phyloP scores from a whole-genome alignment of 1,284 basidiomycete genomes.

The Cutaneotrichosporon cyanovorans region DNA sequence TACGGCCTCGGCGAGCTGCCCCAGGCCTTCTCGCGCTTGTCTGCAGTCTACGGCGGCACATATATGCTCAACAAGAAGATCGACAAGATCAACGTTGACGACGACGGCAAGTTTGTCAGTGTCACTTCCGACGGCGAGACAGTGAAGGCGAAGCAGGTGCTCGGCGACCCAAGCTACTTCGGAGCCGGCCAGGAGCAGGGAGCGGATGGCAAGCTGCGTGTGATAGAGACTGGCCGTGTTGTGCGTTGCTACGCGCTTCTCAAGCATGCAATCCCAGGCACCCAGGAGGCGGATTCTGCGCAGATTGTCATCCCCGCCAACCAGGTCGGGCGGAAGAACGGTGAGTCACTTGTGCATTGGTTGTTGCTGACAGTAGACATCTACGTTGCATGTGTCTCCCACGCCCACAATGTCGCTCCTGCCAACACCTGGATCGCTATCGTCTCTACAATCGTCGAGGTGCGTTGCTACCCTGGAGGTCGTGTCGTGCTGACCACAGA shows the following conservation, averaged over 20 bases:
- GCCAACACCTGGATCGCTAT: conserved; percentile 93
- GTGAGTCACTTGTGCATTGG: conserved; percentile 49
- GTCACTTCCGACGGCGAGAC: conserved; percentile 85
- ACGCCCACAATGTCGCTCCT: conserved; percentile 94
- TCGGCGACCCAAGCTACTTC: conserved; percentile 98
- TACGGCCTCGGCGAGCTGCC: conserved; percentile 99
- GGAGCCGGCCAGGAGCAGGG: conserved; percentile 55
- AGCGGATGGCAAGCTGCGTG: conserved; percentile 63
- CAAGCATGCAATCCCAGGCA: conserved; percentile 97
- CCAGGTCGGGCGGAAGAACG: conserved; percentile 89
- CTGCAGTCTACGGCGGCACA: conserved; percentile 97
- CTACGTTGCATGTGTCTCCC: conserved; percentile 95
- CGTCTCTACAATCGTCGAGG: conserved; percentile 98
- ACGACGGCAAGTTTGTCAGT: conserved; percentile 83
- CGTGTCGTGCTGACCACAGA: no score
- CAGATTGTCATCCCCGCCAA: conserved; percentile 99
- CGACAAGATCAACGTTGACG: conserved; percentile 79
- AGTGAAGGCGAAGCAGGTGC: conserved; percentile 95
- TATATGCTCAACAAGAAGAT: conserved; percentile 99
- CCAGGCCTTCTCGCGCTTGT: conserved; percentile 95
- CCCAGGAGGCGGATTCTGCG: conserved; percentile 80
- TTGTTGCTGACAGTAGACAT: conserved; percentile 61
- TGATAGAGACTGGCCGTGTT: conserved; percentile 89
- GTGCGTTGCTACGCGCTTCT: conserved; percentile 95
- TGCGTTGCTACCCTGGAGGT: conserved; percentile 56